Evolutionary conservation across 495 filamentous ascomycete species (phyloP).

Genomic region (Arthonia radiata): DNA sequence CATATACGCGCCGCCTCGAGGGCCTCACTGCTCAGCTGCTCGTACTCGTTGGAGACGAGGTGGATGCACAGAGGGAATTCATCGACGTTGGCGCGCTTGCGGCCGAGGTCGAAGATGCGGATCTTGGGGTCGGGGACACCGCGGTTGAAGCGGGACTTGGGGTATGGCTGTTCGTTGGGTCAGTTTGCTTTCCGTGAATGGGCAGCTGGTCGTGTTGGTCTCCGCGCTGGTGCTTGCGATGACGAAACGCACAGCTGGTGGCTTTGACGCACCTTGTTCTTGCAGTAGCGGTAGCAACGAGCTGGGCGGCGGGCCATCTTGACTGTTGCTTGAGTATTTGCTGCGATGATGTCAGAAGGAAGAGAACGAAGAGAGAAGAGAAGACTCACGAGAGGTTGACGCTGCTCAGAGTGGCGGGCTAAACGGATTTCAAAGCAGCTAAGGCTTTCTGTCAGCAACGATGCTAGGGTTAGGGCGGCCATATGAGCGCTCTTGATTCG

Average conservation of each 20-base stretch:
- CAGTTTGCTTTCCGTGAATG: too few species aligned
- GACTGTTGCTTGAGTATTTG: constrained; percentile 33
- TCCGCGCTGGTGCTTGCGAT: constrained; percentile 1
- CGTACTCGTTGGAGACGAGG: constrained; percentile 98
- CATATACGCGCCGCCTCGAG: constrained; percentile 98
- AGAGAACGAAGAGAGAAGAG: too few species aligned
- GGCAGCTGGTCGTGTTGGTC: too few species aligned
- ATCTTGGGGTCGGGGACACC: constrained; percentile 99
- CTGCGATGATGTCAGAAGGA: constrained; percentile 12
- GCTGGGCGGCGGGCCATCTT: constrained; percentile 97
- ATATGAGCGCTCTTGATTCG: too few species aligned
- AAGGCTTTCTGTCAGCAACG: too few species aligned
- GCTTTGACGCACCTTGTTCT: constrained; percentile 99
- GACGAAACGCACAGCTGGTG: too few species aligned
- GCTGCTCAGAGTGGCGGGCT: too few species aligned
- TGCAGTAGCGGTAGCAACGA: constrained; percentile 99
- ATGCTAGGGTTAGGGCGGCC: too few species aligned
- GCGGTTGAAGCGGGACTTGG: constrained; percentile 99
- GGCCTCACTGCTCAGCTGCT: constrained; percentile 95
- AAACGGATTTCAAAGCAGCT: too few species aligned
- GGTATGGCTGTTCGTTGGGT: constrained; percentile 62
- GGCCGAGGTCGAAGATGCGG: constrained; percentile 96
- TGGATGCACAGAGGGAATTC: constrained; percentile 90
- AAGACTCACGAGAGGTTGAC: too few species aligned
- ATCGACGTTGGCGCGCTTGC: constrained; percentile 93